phyloP scores from a whole-genome alignment of 305 asterid genomes.

The Fraxinus xanthoxyloides region DNA sequence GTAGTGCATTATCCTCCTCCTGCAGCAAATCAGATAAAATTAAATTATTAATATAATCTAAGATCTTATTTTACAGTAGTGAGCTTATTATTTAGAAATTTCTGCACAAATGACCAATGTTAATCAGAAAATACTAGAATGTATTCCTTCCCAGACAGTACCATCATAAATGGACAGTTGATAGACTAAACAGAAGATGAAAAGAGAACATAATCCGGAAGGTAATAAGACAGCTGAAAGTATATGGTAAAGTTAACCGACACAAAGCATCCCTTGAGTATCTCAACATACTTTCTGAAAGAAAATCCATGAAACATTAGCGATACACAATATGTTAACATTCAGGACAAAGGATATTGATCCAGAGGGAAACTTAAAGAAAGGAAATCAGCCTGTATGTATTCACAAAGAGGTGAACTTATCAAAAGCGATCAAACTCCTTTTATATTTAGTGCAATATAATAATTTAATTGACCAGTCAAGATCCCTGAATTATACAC shows the following conservation, averaged over 20 bases:
- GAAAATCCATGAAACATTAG: neutral
- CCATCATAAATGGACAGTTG: neutral
- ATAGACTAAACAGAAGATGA: neutral
- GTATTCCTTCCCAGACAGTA: neutral
- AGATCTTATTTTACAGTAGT: neutral
- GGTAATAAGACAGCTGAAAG: neutral
- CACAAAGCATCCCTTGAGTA: neutral
- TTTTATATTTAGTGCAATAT: neutral
- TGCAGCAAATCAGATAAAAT: slow-evolving; percentile 31
- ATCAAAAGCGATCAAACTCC: neutral
- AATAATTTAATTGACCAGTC: neutral
- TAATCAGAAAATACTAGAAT: neutral
- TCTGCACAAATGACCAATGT: slow-evolving; percentile 1
- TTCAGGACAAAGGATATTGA: neutral
- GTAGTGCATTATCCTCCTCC: slow-evolving; percentile 91
- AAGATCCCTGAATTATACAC: neutral
- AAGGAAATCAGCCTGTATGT: neutral
- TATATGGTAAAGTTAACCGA: neutral
- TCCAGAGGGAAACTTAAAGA: neutral
- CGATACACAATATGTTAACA: neutral
- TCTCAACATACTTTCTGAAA: neutral
- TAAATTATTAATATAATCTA: neutral
- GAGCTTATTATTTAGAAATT: slow-evolving; percentile 3
- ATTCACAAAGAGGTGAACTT: neutral
- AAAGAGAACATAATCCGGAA: neutral